These are phyloP conservation scores for Hymenotorrendiella dingleyae DNA, from an alignment of 2,329 filamentous ascomycete genomes.

Conservation along the genomic window DNA sequence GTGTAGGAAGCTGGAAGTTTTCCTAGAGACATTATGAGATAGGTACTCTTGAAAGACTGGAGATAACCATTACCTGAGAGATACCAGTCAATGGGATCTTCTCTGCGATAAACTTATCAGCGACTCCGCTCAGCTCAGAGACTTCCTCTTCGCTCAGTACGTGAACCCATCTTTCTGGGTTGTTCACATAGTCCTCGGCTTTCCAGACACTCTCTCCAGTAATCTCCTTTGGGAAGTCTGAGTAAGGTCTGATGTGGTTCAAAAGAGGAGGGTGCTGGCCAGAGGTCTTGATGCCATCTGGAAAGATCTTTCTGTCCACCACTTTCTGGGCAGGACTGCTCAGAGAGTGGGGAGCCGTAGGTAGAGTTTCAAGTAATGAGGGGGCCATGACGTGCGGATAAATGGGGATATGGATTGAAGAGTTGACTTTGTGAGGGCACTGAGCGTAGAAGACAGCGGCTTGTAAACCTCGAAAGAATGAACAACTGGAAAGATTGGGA, in stretches of 20 bases:
- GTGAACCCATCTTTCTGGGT: constrained; percentile 58
- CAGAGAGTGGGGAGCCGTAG: constrained; percentile 16
- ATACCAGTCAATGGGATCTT: constrained; percentile 68
- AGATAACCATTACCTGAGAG: constrained; percentile 39
- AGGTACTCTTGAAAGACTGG: background rate
- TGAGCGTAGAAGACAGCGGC: no score
- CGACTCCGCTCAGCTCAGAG: constrained; percentile 57
- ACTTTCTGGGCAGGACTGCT: constrained; percentile 12
- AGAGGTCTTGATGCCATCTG: constrained; percentile 40
- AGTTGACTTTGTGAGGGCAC: no score
- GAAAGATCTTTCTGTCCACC: constrained; percentile 28
- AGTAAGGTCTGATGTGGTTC: constrained; percentile 58
- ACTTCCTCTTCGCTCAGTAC: constrained; percentile 61
- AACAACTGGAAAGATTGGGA: no score
- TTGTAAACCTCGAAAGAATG: no score
- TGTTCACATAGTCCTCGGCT: constrained; percentile 31
- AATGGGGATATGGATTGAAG: background rate
- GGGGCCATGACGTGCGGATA: constrained; percentile 13
- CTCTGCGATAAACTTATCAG: constrained; percentile 62
- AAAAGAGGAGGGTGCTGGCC: constrained; percentile 69
- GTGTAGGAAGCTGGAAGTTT: constrained; percentile 55
- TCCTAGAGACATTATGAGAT: constrained; percentile 15
- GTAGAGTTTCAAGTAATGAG: constrained; percentile 17
- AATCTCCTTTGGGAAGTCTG: constrained; percentile 65
- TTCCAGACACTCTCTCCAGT: constrained; percentile 69